Conservation (phyloP, 2,329 filamentous ascomycete species). For the Alternaria ventricosa region DNA sequence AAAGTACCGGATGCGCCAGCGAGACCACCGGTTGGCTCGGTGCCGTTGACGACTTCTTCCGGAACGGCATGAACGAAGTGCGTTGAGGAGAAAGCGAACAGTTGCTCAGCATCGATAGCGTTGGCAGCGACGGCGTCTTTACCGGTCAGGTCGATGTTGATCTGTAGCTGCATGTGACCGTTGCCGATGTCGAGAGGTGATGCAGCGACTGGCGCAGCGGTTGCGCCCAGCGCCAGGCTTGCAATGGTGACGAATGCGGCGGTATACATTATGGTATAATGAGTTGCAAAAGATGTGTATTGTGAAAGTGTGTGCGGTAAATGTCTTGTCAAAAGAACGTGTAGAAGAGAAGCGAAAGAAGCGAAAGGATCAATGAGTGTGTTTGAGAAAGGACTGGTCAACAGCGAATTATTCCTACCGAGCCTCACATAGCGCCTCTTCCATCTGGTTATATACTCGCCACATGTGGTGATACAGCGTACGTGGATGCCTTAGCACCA, state of each 20-base stretch:
- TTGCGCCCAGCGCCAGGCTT: conserved; percentile 16
- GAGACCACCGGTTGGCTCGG: conserved; percentile 53
- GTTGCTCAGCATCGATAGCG: conserved; percentile 16
- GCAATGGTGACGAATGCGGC: conserved; percentile 12
- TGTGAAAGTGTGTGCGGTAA: neutral
- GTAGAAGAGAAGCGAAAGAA: conserved; percentile 8
- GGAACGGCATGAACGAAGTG: conserved; percentile 57
- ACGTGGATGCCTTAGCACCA: conserved; percentile 20
- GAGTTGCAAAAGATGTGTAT: neutral
- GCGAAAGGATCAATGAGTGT: conserved; percentile 16
- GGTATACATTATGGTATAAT: conserved; percentile 27
- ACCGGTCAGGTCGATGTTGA: conserved; percentile 27
- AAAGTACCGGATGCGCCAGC: conserved; percentile 56
- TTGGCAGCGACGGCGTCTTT: conserved; percentile 5
- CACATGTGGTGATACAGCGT: neutral
- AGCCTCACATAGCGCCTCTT: neutral
- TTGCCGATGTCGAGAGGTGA: conserved; percentile 12
- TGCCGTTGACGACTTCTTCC: conserved; percentile 58
- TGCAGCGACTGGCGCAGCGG: conserved; percentile 16
- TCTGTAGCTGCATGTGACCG: conserved; percentile 20
- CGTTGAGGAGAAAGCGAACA: conserved; percentile 57
- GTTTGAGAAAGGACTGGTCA: conserved; percentile 31
- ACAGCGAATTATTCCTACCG: conserved; percentile 28
- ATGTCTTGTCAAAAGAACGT: conserved; percentile 7
- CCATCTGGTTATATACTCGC: conserved; percentile 3